These are phyloP conservation scores for Pyrenophora graminea DNA, from an alignment of 2,329 filamentous ascomycete species.

Conservation along the genomic window DNA sequence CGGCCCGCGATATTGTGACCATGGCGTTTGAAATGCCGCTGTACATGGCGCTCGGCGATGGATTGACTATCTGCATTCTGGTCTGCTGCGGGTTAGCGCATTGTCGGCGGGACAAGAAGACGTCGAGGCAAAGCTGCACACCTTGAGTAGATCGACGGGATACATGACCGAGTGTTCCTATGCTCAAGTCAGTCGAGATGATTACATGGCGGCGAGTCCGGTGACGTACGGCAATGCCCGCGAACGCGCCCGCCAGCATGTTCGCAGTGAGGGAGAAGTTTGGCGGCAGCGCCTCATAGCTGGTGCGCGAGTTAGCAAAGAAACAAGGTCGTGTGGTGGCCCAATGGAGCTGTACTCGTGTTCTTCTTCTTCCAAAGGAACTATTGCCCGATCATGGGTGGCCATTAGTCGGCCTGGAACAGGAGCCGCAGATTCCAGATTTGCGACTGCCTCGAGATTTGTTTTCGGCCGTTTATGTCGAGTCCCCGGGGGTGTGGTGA, in stretches of 20 bases:
- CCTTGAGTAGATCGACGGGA: slow-evolving; percentile 96
- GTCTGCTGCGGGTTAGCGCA: slow-evolving; percentile 64
- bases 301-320: slow-evolving; percentile 43
- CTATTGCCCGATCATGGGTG: slow-evolving; percentile 46
- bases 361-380: slow-evolving; percentile 46
- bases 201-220: slow-evolving; percentile 14
- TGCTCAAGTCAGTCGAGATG: slow-evolving; percentile 29
- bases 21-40: slow-evolving; percentile 90
- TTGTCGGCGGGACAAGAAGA: slow-evolving; percentile 1
- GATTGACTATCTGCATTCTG: slow-evolving; percentile 94
- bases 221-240: slow-evolving; percentile 81
- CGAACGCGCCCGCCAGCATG: slow-evolving; percentile 95
- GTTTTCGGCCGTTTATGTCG: slow-evolving; percentile 3
- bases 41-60: slow-evolving; percentile 78
- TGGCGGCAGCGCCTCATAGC: slow-evolving; percentile 90
- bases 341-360: slow-evolving; percentile 44
- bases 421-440: slow-evolving; percentile 43
- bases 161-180: slow-evolving; percentile 99
- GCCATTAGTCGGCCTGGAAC: slow-evolving; percentile 47
- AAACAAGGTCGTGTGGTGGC: slow-evolving; percentile 5
- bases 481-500: slow-evolving; percentile 12
- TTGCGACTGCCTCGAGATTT: slow-evolving; percentile 27
- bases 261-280: slow-evolving; percentile 94
- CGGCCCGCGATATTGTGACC: slow-evolving; percentile 85
- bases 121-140: slow-evolving; percentile 49